Conservation (phyloP, 352 stramenopile genomes). For the Pythium brachiatum region DNA sequence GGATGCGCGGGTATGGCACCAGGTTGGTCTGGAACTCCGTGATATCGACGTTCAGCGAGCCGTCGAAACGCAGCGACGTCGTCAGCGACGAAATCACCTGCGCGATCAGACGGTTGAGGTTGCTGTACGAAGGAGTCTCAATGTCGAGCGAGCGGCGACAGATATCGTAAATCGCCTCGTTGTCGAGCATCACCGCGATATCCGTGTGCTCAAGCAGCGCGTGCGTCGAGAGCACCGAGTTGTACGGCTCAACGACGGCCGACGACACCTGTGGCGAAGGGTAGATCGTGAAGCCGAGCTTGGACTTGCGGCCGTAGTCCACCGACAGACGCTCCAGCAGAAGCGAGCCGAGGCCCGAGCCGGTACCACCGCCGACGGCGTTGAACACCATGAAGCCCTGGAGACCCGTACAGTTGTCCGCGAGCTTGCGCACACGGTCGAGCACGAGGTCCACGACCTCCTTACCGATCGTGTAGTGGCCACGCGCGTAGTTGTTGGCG, state of each 20-base stretch:
- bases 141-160: slow-evolving; percentile 97
- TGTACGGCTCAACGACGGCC: slow-evolving; percentile 98
- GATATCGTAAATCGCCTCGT: slow-evolving; percentile 99
- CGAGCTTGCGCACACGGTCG: slow-evolving; percentile 96
- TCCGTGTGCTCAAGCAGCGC: slow-evolving; percentile 97
- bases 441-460: slow-evolving; percentile 97
- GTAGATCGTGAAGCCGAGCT: slow-evolving; percentile 97
- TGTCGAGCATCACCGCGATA: slow-evolving; percentile 97
- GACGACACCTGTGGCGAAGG: slow-evolving; percentile 96
- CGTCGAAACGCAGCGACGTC: slow-evolving; percentile 97
- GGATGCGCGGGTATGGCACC: slow-evolving; percentile 98
- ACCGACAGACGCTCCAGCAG: slow-evolving; percentile 96
- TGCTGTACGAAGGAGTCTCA: slow-evolving; percentile 97
- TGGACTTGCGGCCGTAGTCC: slow-evolving; percentile 97
- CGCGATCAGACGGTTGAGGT: slow-evolving; percentile 98
- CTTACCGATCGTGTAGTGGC: slow-evolving; percentile 92
- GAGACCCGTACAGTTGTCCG: slow-evolving; percentile 95
- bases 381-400: slow-evolving; percentile 98
- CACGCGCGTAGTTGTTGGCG: slow-evolving; percentile 86
- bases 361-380: slow-evolving; percentile 95
- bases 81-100: slow-evolving; percentile 98
- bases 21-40: slow-evolving; percentile 99
- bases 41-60: slow-evolving; percentile 98
- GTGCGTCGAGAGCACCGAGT: slow-evolving; percentile 97
- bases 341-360: slow-evolving; percentile 95